Base-by-base conservation (phyloP, 75 land plant species). In the Pinus albicaulis region DNA sequence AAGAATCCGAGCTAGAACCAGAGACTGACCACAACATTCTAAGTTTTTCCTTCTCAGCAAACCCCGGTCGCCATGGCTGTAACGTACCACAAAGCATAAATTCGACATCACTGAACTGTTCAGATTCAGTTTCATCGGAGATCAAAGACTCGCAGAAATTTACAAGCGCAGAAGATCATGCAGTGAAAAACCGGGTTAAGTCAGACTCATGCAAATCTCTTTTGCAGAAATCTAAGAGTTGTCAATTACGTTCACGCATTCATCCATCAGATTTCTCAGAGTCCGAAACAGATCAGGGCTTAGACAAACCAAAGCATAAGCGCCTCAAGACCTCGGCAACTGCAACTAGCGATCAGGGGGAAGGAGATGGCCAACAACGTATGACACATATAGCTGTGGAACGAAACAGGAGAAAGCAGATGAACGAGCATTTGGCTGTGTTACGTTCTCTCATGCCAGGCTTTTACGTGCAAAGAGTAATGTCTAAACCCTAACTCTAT, bases 341-440 rank as follows among this genome's bases (percentile, higher is more conserved):
- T 1, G 74, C 34, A 20, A 16, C 61, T 14, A 76, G 74, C 34
- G 80, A 86, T 79, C 82, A 77, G 73, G 31, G 80, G 82, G 55
- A 81, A 84, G 58, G 74, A 82, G 31, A 80, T 81, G 85, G 79
- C 38, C 64, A 79, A 59, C 93, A 90, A 72, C 74, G 93, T 55
- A 87, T 92, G 88, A 89, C 92, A 6, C 93, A 92, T 75, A 92
- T 92, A 44, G 89, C 93, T 3, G 89, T 90, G 14, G 93, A 92
- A 80, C 68, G 93, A n/a, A 92, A 90, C 65, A 79, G 93, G 28
- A 74, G 93, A 68, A 87, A 87, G 68, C 93, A 87, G 79, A 90
- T 92, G 93, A 92, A 92, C 36, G 92, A 92, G 48, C 86, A 90
- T 71, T 80, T 92, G 55, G 82, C 89, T 57, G 79, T 84, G 0